phyloP scores from a whole-genome alignment of 257 asterid species.

The Fraxinus cuspidata region DNA sequence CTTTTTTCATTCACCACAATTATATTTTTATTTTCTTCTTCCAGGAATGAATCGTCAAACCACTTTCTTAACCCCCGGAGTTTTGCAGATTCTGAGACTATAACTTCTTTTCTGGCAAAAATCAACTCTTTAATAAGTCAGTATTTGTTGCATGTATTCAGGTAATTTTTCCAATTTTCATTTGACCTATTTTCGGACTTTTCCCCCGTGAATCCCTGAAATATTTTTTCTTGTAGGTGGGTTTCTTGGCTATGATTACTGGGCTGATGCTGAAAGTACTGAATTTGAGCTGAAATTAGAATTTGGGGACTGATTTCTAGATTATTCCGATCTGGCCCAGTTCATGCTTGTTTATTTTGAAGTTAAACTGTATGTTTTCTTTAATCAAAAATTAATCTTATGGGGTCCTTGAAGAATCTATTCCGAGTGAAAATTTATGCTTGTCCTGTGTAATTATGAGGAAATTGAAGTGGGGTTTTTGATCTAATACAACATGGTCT shows the following conservation, averaged over 20 bases:
- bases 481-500: slow-evolving; percentile 3
- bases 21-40: slow-evolving; percentile 14
- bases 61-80: slow-evolving; percentile 10
- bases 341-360: slow-evolving; percentile 20
- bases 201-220: slow-evolving; percentile 33
- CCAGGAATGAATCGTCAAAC: slow-evolving; percentile 20
- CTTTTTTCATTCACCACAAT: slow-evolving; percentile 16
- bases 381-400: slow-evolving; percentile 3
- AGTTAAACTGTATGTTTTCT: slow-evolving; percentile 11
- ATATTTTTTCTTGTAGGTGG: slow-evolving; percentile 32
- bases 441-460: slow-evolving; percentile 13
- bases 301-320: slow-evolving; percentile 24
- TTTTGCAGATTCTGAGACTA: slow-evolving; percentile 14
- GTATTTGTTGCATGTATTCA: slow-evolving; percentile 20
- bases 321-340: slow-evolving; percentile 32
- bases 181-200: slow-evolving; percentile 8
- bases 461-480: slow-evolving; percentile 19
- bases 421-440: slow-evolving; percentile 13
- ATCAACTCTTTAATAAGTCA: background rate
- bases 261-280: slow-evolving; percentile 27
- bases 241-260: slow-evolving; percentile 4
- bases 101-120: slow-evolving; percentile 18
- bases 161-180: background rate
- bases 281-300: slow-evolving; percentile 36
- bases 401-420: background rate